Conservation (phyloP, 2,329 filamentous ascomycete genomes). For the Cryphonectria carpinicola region DNA sequence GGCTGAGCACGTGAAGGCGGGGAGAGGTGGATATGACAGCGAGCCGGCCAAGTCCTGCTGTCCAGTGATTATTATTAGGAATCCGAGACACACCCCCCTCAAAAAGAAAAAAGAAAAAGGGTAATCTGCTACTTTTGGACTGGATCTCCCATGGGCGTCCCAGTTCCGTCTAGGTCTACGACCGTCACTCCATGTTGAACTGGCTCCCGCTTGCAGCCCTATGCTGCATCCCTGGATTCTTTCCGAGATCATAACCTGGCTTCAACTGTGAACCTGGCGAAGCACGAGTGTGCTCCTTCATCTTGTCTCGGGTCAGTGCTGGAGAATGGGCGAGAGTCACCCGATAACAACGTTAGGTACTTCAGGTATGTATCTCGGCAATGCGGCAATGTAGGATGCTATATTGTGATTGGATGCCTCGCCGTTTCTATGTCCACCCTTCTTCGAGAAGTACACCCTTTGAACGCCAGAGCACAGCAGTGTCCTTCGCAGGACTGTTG, state of each 20-base stretch:
- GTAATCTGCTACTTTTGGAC: neutral
- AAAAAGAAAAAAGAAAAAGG: neutral
- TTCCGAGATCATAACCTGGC: neutral
- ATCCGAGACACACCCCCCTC: neutral
- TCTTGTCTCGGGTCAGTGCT: neutral
- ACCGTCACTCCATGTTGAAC: neutral
- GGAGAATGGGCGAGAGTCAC: neutral
- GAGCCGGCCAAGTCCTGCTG: neutral
- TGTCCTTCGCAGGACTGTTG: neutral
- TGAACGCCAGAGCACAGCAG: neutral
- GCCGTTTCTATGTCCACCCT: neutral
- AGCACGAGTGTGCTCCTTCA: neutral
- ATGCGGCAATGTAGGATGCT: neutral
- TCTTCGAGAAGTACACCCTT: neutral
- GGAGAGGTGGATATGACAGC: neutral
- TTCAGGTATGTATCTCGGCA: neutral
- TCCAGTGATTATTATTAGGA: neutral
- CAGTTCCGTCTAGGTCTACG: neutral
- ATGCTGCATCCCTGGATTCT: neutral
- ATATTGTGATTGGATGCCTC: neutral
- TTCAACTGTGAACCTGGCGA: neutral
- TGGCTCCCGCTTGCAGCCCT: neutral
- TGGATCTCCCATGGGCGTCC: neutral
- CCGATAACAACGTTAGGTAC: neutral
- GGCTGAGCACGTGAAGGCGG: constrained; percentile 10